Evolutionary conservation across 768 basidiomycete species (phyloP), one percentile per base, ranked within the genome.

Genomic region (Scleroderma bovista): DNA sequence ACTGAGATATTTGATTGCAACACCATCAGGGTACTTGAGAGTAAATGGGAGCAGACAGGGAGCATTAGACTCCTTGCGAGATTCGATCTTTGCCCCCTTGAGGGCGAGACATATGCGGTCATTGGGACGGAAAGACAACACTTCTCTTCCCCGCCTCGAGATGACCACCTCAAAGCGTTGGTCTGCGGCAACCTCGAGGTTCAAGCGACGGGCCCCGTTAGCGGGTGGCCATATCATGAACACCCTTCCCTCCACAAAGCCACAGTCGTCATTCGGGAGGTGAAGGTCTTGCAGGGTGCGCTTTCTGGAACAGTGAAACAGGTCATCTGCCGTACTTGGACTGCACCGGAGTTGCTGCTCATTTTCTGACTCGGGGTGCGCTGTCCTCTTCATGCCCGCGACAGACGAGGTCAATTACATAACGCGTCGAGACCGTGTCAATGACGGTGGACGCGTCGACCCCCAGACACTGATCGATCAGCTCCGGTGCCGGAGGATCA

Each of bases 51-150:
- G 59, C 20, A 53, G 67, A 45, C 61, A 66, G 6, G 61, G 56
- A 11, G 63, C 57, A 36, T 62, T 68, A 24, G 56, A 58, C 17
- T 58, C 58, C 22, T 48, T 33, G 44, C 62, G 65, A 34, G 41
- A 64, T 33, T 66, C 65, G 19, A 79, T 51, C 23, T 50, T 52
- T 22, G 67, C 67, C 2, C 78, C 78, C 50, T 69, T 74, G 17
- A 83, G 69, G 16, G 75, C 69, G n/a, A 84, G 46, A n/a, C 61
- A 61, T 22, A 84, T 56, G 36, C 64, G 64, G 48, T 79, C 75
- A 3, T 66, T 62, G 6, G 74, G 63, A 33, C 68, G 63, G 50
- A 80, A 69, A 31, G 66, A 46, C 9, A 83, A 61, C 20, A 64
- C 55, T 9, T 60, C 46, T 39, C 75, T 66, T 52, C 67, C 62